A percentile compares a stretch with the other conserved stretches of the same genome.
phyloP scores from a whole-genome alignment of 495 filamentous ascomycete species.

The Penicillium pulvis region DNA sequence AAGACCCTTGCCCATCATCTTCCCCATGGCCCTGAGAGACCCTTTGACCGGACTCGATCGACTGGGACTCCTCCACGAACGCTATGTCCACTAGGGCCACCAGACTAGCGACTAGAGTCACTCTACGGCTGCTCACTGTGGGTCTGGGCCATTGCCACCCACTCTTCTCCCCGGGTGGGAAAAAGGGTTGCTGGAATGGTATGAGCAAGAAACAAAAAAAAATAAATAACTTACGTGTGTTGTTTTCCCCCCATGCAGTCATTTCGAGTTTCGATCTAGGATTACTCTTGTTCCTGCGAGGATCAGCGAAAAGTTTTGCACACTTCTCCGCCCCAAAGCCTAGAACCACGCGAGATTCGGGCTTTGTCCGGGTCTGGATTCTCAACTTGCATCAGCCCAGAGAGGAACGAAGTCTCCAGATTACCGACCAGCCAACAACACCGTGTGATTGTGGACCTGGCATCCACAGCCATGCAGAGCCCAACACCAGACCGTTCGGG shows the following conservation, averaged over 20 bases:
- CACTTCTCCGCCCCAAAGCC: constrained; percentile 5
- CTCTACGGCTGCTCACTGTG: constrained; percentile 18
- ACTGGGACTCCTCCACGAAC: constrained; percentile 27
- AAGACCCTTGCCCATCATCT: constrained; percentile 3
- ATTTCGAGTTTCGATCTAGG: neutral
- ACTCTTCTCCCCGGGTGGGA: neutral
- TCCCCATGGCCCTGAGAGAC: constrained; percentile 16
- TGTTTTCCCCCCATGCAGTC: neutral
- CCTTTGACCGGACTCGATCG: constrained; percentile 19
- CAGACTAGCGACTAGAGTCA: constrained; percentile 25
- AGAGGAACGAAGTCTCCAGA: constrained; percentile 3
- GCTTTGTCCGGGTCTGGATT: constrained; percentile 10
- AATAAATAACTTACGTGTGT: neutral
- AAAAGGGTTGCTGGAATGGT: constrained; percentile 1
- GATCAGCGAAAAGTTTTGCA: constrained; percentile 8
- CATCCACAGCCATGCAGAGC: constrained; percentile 2
- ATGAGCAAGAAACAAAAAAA: neutral
- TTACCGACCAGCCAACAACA: constrained; percentile 1
- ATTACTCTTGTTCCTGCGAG: neutral
- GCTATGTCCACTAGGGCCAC: constrained; percentile 29
- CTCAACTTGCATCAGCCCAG: constrained; percentile 2
- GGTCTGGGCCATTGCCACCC: constrained; percentile 20
- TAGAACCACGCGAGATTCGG: constrained; percentile 16
- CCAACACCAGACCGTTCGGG: neutral
- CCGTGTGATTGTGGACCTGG: constrained; percentile 3